Base-by-base conservation (phyloP, 2,329 filamentous ascomycete species). In the Arthroderma sp. region DNA sequence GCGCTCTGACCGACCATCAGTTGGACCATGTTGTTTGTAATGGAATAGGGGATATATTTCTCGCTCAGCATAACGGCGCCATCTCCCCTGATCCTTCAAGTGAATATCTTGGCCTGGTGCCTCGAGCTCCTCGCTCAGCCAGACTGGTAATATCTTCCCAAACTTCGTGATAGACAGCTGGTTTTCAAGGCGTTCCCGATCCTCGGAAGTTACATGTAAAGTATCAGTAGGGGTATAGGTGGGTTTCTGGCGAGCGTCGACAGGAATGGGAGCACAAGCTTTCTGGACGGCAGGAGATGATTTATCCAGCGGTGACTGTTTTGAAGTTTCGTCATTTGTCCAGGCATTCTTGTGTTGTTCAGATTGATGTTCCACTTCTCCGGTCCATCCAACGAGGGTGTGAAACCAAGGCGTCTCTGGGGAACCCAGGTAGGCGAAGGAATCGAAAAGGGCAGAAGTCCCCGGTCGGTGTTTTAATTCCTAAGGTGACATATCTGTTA, bases 41-140 rank as follows among this genome's bases (percentile, higher is more conserved):
- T 96, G 89, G 61, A 95, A 87, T 6, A 95, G 74, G 1, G 86
- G 87, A 67, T 94, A 95, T 29, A 96, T 72, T 56, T 94, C 85
- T 58, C 88, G 80, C 67, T 95, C 87, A 10, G 88, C 86, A 63
- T 91, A 96, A 36, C 83, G 77, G 51, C 87, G 77, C 89, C 91
- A 96, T 51, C 87, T 74, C 30, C 73, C 72, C 67, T 95, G 88
- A 55, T 94, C 84, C 54, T 82, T 84, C 51, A 96, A 70, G 33
- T 76, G 70, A 42, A 88, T 76, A 34, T 70, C 68, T 32, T 86
- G 83, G 32, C 83, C 74, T 0, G 77, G 72, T 5, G 76, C 73
- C 52, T 89, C 83, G 15, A 74, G 69, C 53, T 86, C 82, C 53
- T 94, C 87, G 4, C 77, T 75, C 29, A 96, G 72, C 89, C 89